Percentiles rank a stretch among this genome's conserved stretches.
phyloP scores from a whole-genome alignment of 2,329 filamentous ascomycete genomes.

The Passalora sequoiae region DNA sequence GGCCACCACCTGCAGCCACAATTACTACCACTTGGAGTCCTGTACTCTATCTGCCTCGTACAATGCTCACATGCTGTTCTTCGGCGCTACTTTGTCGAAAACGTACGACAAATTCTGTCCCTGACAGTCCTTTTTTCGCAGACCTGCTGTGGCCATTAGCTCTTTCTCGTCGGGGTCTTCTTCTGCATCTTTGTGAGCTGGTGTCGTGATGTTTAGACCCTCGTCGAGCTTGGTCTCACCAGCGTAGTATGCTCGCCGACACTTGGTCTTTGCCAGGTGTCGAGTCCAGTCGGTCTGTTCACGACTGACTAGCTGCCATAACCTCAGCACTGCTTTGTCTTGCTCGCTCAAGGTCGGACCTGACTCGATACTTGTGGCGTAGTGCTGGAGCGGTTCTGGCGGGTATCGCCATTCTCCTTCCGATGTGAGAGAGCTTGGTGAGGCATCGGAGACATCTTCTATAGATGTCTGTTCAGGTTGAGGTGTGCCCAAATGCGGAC shows the following conservation, averaged over 20 bases:
- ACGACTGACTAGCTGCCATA: constrained; percentile 22
- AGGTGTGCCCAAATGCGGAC: neutral
- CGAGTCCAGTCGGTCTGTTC: constrained; percentile 20
- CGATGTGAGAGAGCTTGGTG: constrained; percentile 15
- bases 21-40: too few species aligned
- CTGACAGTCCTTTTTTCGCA: constrained; percentile 18
- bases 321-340: constrained; percentile 18
- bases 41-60: too few species aligned
- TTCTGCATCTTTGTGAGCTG: constrained; percentile 5
- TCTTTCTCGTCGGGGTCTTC: constrained; percentile 4
- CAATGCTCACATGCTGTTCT: too few species aligned
- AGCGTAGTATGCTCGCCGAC: constrained; percentile 2
- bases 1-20: too few species aligned
- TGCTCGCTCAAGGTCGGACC: constrained; percentile 14
- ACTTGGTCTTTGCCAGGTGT: constrained; percentile 8
- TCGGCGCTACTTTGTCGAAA: constrained; percentile 2
- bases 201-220: constrained; percentile 5
- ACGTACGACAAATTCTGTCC: constrained; percentile 17
- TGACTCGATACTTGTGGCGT: constrained; percentile 17
- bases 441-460: constrained; percentile 2
- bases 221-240: constrained; percentile 3
- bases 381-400: constrained; percentile 20
- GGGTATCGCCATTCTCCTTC: constrained; percentile 17
- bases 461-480: too few species aligned
- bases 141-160: constrained; percentile 10